phyloP scores from a whole-genome alignment of 1,284 basidiomycete genomes.

The Boletus semigastroideus region DNA sequence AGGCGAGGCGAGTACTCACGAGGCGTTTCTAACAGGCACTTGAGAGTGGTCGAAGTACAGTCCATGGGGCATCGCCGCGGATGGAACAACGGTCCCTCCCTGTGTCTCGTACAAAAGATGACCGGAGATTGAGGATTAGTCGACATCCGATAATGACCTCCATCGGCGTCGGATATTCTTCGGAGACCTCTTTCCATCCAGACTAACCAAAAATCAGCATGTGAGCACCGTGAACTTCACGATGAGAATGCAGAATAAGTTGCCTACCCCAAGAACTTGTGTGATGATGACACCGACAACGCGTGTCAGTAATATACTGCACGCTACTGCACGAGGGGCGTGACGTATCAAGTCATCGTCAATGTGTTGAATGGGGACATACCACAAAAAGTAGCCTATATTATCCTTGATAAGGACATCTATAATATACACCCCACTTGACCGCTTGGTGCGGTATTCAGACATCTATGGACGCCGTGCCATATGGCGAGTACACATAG shows the following conservation, averaged over 20 bases:
- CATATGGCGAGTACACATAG: slow-evolving; percentile 19
- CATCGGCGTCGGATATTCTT: slow-evolving; percentile 4
- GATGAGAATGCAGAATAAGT: not conserved
- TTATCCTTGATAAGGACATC: slow-evolving; percentile 17
- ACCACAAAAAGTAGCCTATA: slow-evolving; percentile 20
- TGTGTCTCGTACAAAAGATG: not conserved
- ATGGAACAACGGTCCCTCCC: not conserved
- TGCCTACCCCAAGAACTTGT: slow-evolving; percentile 10
- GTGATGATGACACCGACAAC: slow-evolving; percentile 6
- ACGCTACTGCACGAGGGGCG: slow-evolving; percentile 5
- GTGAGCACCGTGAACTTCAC: not conserved
- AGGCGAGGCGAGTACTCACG: too few relatives aligned
- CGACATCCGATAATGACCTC: slow-evolving; percentile 14
- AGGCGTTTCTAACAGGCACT: not conserved
- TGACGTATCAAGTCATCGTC: too few relatives aligned
- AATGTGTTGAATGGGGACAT: not conserved
- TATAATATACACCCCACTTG: slow-evolving; percentile 4
- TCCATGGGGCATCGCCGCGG: not conserved
- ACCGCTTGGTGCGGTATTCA: not conserved
- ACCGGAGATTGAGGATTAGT: slow-evolving; percentile 12
- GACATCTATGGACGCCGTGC: slow-evolving; percentile 9
- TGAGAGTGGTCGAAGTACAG: not conserved
- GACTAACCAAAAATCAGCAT: not conserved
- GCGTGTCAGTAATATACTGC: slow-evolving; percentile 11
- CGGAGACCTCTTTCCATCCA: slow-evolving; percentile 6